Conservation (phyloP, 768 basidiomycete species). For the Mycena latifolia region DNA sequence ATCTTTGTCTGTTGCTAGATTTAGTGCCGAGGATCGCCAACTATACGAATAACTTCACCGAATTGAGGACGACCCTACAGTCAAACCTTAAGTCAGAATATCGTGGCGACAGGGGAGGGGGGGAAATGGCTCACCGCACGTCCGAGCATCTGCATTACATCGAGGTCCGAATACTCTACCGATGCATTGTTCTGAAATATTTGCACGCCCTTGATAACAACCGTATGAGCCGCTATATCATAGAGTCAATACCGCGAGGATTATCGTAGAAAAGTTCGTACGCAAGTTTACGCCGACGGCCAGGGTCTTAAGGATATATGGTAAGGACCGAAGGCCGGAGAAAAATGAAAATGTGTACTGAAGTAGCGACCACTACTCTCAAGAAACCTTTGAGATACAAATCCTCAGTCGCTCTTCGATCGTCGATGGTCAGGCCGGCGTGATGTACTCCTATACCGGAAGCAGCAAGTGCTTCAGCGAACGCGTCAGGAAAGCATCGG, state of each 20-base stretch:
- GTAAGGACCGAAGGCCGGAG: constrained; percentile 6
- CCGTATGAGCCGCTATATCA: constrained; percentile 86
- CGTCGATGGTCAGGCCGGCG: constrained; percentile 83
- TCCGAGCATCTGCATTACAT: constrained; percentile 97
- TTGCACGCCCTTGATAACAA: constrained; percentile 93
- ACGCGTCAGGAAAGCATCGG: constrained; percentile 8
- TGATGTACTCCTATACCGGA: constrained; percentile 93
- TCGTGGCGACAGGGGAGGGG: not conserved
- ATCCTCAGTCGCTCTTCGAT: constrained; percentile 80
- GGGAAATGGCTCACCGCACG: constrained; percentile 77
- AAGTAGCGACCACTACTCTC: constrained; percentile 83
- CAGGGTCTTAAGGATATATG: constrained; percentile 72
- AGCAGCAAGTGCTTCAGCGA: constrained; percentile 66
- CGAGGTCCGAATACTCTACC: constrained; percentile 91
- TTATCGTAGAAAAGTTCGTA: constrained; percentile 49
- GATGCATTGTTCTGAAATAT: constrained; percentile 77
- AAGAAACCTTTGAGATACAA: constrained; percentile 75
- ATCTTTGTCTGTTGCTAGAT: constrained; percentile 70
- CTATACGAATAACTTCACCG: constrained; percentile 56
- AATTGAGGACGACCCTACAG: constrained; percentile 90
- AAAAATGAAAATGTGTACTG: constrained; percentile 60
- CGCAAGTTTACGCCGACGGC: constrained; percentile 98
- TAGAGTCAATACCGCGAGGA: constrained; percentile 6
- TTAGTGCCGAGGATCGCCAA: not conserved
- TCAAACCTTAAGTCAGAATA: not conserved